phyloP scores from a whole-genome alignment of 257 asterid species.

The Jaltomata sinuosa region DNA sequence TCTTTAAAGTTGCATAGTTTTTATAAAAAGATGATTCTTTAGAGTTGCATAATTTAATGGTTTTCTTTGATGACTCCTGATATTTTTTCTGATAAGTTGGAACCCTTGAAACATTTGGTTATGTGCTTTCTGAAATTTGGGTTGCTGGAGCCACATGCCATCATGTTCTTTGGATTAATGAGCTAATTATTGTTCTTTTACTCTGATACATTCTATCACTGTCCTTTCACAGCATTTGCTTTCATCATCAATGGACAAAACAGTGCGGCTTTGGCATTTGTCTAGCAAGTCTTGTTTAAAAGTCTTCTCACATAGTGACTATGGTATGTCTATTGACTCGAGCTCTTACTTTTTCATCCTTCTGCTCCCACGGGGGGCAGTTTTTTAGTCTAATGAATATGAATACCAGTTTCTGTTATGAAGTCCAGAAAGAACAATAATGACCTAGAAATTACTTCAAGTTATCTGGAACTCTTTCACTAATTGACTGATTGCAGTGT shows the following conservation, averaged over 20 bases:
- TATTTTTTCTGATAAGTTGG: not conserved
- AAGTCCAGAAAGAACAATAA: not conserved
- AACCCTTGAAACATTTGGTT: not conserved
- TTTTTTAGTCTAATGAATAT: not conserved
- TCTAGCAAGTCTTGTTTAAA: conserved; percentile 75
- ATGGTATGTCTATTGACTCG: conserved; percentile 44
- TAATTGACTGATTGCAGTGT: conserved; percentile 20
- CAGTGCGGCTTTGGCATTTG: conserved; percentile 96
- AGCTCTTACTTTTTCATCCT: not conserved
- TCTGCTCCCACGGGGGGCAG: not conserved
- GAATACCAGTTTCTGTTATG: not conserved
- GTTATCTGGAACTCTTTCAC: not conserved
- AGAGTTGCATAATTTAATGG: not conserved
- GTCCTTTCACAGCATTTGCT: conserved; percentile 58
- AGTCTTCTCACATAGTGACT: conserved; percentile 90
- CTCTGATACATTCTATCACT: not conserved
- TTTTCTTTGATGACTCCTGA: not conserved
- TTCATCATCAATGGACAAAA: conserved; percentile 95
- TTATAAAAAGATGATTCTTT: not conserved
- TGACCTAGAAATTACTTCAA: conserved; percentile 5
- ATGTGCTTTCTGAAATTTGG: not conserved
- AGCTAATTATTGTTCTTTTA: not conserved
- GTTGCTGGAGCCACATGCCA: not conserved
- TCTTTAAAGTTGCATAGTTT: not conserved
- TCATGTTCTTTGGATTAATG: not conserved